These are phyloP conservation scores for Aspergillus novofumigatus DNA, from an alignment of 2,329 filamentous ascomycete species.

Conservation along the genomic window DNA sequence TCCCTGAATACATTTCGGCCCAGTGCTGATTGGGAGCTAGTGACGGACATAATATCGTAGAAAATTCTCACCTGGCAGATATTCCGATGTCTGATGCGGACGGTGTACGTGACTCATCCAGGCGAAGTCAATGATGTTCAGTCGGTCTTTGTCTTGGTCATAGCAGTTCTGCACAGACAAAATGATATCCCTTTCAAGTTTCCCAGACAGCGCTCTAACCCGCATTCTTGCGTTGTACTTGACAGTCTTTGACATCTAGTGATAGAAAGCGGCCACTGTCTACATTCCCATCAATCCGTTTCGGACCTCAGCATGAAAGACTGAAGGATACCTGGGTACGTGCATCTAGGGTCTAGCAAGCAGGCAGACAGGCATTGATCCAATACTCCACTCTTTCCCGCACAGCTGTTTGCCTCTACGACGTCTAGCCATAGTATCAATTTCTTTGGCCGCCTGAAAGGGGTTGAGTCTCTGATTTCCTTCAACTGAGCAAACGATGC, in stretches of 20 bases:
- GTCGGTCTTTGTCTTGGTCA: no score
- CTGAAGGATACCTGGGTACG: background rate
- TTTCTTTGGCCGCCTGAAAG: background rate
- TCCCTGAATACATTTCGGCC: no score
- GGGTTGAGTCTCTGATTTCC: background rate
- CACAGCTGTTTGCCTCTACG: no score
- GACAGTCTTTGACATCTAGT: background rate
- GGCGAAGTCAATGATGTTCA: no score
- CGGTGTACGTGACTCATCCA: no score
- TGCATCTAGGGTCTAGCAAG: background rate
- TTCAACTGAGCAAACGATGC: background rate
- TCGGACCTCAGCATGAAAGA: background rate
- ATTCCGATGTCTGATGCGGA: no score
- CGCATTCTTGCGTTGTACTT: background rate
- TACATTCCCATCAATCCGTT: background rate
- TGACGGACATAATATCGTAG: conserved; percentile 18
- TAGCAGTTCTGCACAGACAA: no score
- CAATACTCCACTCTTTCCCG: no score
- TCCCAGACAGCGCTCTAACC: background rate
- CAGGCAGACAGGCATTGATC: background rate
- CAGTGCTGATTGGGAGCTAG: conserved; percentile 1
- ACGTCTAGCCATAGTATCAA: background rate
- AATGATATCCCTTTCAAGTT: no score
- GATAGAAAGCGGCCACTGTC: background rate
- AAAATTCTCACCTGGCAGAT: background rate